A percentile compares a stretch with the other conserved stretches of the same genome.
These are phyloP conservation scores for Fragosphaeria purpurea DNA, from an alignment of 2,329 filamentous ascomycete genomes.

Conservation along the genomic window DNA sequence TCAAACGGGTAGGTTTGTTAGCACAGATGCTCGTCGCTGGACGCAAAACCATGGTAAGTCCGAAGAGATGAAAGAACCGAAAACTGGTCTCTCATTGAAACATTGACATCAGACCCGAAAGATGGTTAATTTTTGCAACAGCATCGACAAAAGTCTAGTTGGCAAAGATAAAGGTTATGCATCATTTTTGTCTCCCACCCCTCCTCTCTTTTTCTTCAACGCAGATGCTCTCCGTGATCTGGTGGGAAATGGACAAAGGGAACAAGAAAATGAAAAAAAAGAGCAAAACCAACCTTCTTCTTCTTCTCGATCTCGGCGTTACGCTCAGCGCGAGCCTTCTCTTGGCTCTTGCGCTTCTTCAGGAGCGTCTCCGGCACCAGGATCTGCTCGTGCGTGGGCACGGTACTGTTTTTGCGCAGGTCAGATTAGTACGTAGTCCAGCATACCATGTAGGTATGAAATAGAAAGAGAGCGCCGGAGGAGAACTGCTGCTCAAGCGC, in stretches of 20 bases:
- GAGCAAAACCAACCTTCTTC: slow-evolving; percentile 61
- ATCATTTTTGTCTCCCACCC: slow-evolving; percentile 54
- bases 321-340: slow-evolving; percentile 94
- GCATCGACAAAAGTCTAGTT: slow-evolving; percentile 94
- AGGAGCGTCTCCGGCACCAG: slow-evolving; percentile 98
- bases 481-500: slow-evolving; percentile 88
- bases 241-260: slow-evolving; percentile 3
- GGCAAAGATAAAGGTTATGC: slow-evolving; percentile 69
- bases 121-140: slow-evolving; percentile 97
- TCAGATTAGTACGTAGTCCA: slow-evolving; percentile 75
- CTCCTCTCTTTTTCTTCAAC: slow-evolving; percentile 18
- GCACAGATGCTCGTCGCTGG: slow-evolving; percentile 1
- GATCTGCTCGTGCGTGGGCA: slow-evolving; percentile 90
- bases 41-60: neutral
- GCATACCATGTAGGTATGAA: slow-evolving; percentile 37
- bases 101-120: slow-evolving; percentile 84
- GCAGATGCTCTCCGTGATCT: no score
- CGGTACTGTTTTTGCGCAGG: slow-evolving; percentile 50
- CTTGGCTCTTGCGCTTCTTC: slow-evolving; percentile 99
- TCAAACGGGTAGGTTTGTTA: slow-evolving; percentile 13
- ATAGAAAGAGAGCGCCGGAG: slow-evolving; percentile 66
- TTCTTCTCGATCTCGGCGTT: slow-evolving; percentile 70
- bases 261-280: slow-evolving; percentile 7
- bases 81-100: neutral
- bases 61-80: neutral